Evolutionary conservation across 148 eudicot species (phyloP).

Genomic region (Chenopodium formosanum): DNA sequence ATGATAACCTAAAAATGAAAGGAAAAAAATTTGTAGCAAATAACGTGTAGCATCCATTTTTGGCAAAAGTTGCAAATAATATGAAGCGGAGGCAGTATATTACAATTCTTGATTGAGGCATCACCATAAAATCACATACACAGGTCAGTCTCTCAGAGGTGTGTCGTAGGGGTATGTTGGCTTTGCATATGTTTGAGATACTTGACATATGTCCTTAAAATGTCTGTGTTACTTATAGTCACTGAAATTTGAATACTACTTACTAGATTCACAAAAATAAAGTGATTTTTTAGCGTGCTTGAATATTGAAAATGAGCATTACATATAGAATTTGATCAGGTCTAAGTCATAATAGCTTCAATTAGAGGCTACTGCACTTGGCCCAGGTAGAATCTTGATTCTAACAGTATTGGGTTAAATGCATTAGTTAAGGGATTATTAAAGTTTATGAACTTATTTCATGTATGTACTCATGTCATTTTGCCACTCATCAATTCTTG

Average conservation of each 20-base stretch:
- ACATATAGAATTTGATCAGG: background rate
- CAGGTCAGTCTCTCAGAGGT: too few relatives aligned
- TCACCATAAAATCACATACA: too few relatives aligned
- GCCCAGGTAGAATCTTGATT: background rate
- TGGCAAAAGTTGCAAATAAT: too few relatives aligned
- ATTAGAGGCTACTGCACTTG: background rate
- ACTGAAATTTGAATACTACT: background rate
- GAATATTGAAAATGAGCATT: too few relatives aligned
- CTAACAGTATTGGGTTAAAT: background rate
- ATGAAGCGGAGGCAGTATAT: too few relatives aligned
- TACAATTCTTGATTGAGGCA: too few relatives aligned
- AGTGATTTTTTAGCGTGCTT: background rate
- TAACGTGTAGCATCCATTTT: too few relatives aligned
- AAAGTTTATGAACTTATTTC: background rate
- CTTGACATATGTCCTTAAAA: too few relatives aligned
- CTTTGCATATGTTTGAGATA: too few relatives aligned
- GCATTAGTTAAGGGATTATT: background rate
- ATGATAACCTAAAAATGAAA: too few relatives aligned
- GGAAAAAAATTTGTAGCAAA: too few relatives aligned
- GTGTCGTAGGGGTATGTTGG: too few relatives aligned
- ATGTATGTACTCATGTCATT: background rate
- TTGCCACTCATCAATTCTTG: background rate
- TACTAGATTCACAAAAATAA: background rate
- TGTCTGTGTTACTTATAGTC: background rate
- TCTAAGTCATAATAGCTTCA: background rate